A percentile compares a stretch with the other conserved stretches of the same genome.
phyloP scores from a whole-genome alignment of 257 asterid species.

The Nemophila menziesii region DNA sequence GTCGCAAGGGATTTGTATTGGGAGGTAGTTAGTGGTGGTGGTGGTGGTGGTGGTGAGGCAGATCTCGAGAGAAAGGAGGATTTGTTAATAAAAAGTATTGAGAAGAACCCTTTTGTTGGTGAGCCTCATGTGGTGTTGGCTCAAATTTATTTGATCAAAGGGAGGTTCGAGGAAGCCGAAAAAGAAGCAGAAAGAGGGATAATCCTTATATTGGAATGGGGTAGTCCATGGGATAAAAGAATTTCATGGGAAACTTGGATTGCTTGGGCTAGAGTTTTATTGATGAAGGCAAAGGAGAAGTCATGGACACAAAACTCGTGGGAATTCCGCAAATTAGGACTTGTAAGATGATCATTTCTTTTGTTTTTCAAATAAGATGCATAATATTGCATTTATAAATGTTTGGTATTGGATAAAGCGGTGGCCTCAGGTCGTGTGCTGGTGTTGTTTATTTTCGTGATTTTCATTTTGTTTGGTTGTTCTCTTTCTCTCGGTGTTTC shows the following conservation, averaged over 20 bases:
- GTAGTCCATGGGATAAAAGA: slow-evolving; percentile 93
- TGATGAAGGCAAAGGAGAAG: slow-evolving; percentile 45
- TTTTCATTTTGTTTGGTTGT: too few species aligned
- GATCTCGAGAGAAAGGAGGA: slow-evolving; percentile 51
- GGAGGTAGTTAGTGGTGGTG: slow-evolving; percentile 56
- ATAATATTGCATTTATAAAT: too few species aligned
- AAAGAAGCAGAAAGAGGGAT: slow-evolving; percentile 52
- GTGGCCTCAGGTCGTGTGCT: too few species aligned
- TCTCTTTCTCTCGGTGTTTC: too few species aligned
- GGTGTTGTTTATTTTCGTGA: too few species aligned
- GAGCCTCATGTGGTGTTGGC: slow-evolving; percentile 60
- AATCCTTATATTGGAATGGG: slow-evolving; percentile 70
- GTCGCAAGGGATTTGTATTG: slow-evolving; percentile 63
- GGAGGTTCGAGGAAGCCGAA: slow-evolving; percentile 53
- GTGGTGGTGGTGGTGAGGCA: slow-evolving; percentile 10
- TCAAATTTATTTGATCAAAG: slow-evolving; percentile 48
- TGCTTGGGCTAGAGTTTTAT: slow-evolving; percentile 70
- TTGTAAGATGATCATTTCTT: too few species aligned
- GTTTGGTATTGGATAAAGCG: too few species aligned
- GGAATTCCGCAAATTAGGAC: slow-evolving; percentile 67
- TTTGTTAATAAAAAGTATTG: slow-evolving; percentile 33
- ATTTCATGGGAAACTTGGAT: slow-evolving; percentile 90
- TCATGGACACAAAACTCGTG: slow-evolving; percentile 57
- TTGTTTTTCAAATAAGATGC: too few species aligned
- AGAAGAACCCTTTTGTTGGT: slow-evolving; percentile 72